Percentiles rank a stretch among this genome's conserved stretches.
Conservation (phyloP, 305 asterid species). For the Plantago lanceolata region DNA sequence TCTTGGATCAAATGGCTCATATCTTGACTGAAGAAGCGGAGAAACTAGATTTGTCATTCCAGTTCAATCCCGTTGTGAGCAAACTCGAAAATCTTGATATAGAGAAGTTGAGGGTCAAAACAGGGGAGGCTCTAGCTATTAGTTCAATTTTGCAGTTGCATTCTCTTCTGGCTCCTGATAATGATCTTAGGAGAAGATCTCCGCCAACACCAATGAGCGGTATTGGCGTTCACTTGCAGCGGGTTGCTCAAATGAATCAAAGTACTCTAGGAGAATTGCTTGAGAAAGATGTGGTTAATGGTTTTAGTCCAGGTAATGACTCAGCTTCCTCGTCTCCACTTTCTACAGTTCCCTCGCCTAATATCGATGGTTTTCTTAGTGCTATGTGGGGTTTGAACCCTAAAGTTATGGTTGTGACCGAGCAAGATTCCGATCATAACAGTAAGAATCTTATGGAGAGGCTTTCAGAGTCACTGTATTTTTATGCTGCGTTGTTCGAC, state of each 20-base stretch:
- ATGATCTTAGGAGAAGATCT: slow-evolving; percentile 37
- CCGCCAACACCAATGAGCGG: slow-evolving; percentile 38
- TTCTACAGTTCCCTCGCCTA: slow-evolving; percentile 31
- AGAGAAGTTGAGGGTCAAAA: slow-evolving; percentile 64
- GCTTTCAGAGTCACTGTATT: slow-evolving; percentile 63
- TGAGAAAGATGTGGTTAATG: slow-evolving; percentile 51
- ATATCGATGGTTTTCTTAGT: slow-evolving; percentile 51
- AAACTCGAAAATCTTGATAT: slow-evolving; percentile 62
- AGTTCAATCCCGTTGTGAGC: slow-evolving; percentile 68
- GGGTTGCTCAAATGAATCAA: slow-evolving; percentile 41
- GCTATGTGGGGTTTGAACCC: slow-evolving; percentile 71
- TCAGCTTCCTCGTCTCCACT: slow-evolving; percentile 60
- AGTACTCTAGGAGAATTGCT: slow-evolving; percentile 59
- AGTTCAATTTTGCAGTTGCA: slow-evolving; percentile 68
- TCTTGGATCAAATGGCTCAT: slow-evolving; percentile 73
- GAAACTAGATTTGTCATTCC: slow-evolving; percentile 76
- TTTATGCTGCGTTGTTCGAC: slow-evolving; percentile 78
- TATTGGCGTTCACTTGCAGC: slow-evolving; percentile 38
- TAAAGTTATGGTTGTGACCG: slow-evolving; percentile 75
- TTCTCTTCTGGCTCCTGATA: slow-evolving; percentile 50
- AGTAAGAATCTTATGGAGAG: slow-evolving; percentile 71
- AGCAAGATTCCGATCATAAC: slow-evolving; percentile 83
- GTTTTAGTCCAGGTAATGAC: slow-evolving; percentile 54
- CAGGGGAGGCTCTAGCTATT: slow-evolving; percentile 90
- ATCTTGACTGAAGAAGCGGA: slow-evolving; percentile 71